Base-by-base conservation (phyloP, 306 rosid species). In the Echinosophora koreensis region DNA sequence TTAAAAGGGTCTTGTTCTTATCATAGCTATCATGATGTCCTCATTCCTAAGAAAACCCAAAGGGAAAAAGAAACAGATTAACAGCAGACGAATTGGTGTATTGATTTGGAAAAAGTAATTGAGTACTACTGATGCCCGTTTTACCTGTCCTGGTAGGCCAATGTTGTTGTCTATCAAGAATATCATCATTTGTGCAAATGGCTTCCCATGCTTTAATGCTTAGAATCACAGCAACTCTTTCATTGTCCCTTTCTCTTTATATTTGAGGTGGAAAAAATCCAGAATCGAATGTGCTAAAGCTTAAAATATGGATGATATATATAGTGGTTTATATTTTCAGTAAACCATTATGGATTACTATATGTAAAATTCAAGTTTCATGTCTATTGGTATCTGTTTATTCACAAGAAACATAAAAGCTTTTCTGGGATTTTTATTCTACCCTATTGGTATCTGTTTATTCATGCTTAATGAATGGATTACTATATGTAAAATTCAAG, bases 131-230 rank as follows among this genome's bases (percentile, higher is more conserved):
- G 52, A 39, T 39, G 56, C 27, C 57, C 44, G 10, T 39, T 8
- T 7, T 28, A 12, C 41, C 56, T 14, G 41, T 7, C 2, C 17
- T 67, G 38, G 59, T 68, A 64, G 51, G 69, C 34, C 69, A 8
- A 64, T 22, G 42, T 1, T 46, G 73, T 68, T 47, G 39, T 15
- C 22, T 30, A 47, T 46, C 14, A 71, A 55, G 4, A 37, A 27
- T 15, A 27, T 58, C 69, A 73, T 59, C 78, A 63, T 76, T 63
- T 63, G 28, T 35, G 54, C 56, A 65, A 35, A 76, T 66, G 74
- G 50, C 28, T 30, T 66, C 68, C 73, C 74, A 77, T 66, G 68
- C 74, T 15, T 55, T 2, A 4, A 66, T 76, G 73, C 80, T 66
- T 76, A 32, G 58, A 76, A 65, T 66, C 74, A 8, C 66, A n/a